phyloP scores from a whole-genome alignment of 768 basidiomycete species.

The Rhizopogon vesiculosus region DNA sequence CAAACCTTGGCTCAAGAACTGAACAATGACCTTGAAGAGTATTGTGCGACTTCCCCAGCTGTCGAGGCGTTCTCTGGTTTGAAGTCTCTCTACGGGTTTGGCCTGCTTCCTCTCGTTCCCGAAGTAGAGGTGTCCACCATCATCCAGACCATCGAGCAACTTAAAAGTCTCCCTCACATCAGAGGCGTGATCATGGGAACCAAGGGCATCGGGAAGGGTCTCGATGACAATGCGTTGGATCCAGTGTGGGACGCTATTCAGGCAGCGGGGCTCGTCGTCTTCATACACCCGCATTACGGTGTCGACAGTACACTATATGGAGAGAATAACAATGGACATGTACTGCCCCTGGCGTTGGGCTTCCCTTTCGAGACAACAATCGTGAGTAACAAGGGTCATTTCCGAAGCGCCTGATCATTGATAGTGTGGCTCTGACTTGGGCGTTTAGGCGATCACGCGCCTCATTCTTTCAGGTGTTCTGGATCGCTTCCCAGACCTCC shows the following conservation, averaged over 20 bases:
- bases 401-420: background rate
- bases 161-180: slow-evolving; percentile 60
- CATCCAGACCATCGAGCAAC: slow-evolving; percentile 62
- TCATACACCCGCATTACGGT: slow-evolving; percentile 86
- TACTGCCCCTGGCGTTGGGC: slow-evolving; percentile 80
- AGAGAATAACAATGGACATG: slow-evolving; percentile 76
- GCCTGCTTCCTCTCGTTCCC: slow-evolving; percentile 78
- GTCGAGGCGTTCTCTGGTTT: slow-evolving; percentile 29
- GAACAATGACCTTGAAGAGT: slow-evolving; percentile 74
- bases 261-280: slow-evolving; percentile 64
- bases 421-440: background rate
- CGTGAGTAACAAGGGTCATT: slow-evolving; percentile 36
- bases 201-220: slow-evolving; percentile 67
- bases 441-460: slow-evolving; percentile 58
- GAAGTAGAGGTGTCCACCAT: slow-evolving; percentile 50
- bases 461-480: slow-evolving; percentile 78
- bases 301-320: slow-evolving; percentile 74
- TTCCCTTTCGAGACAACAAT: slow-evolving; percentile 91
- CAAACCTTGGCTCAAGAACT: slow-evolving; percentile 60
- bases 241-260: slow-evolving; percentile 81
- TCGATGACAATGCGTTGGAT: slow-evolving; percentile 77
- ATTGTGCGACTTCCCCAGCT: slow-evolving; percentile 64
- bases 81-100: slow-evolving; percentile 78
- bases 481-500: slow-evolving; percentile 73
- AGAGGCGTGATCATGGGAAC: slow-evolving; percentile 82